Evolutionary conservation across 2,329 filamentous ascomycete species (phyloP).

Genomic region (Cytospora schulzeri): DNA sequence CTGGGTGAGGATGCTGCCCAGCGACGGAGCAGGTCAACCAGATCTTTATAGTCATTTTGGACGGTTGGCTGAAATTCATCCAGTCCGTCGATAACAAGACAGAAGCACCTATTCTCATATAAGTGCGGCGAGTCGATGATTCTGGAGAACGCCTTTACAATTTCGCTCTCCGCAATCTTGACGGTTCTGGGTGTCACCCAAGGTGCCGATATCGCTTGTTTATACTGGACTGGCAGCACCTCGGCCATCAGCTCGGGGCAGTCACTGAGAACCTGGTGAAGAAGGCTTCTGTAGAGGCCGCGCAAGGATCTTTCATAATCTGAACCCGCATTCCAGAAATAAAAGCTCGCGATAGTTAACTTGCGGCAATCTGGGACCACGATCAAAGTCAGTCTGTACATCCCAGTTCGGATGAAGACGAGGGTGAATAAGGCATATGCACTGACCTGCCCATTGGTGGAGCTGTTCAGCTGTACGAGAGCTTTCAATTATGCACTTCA

Average conservation of each 20-base stretch:
- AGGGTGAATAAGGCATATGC: neutral
- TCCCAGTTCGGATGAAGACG: too few species aligned
- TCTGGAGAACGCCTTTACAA: neutral
- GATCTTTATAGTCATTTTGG: neutral
- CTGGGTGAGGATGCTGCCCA: neutral
- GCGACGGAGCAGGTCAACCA: neutral
- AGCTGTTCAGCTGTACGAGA: neutral
- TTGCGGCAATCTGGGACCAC: neutral
- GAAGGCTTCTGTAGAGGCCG: neutral
- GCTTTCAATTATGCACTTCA: constrained; percentile 5
- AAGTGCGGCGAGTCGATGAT: neutral
- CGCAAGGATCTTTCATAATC: constrained; percentile 12
- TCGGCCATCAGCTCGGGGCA: neutral
- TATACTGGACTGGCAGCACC: neutral
- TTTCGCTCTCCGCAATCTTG: neutral
- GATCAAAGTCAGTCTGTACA: neutral
- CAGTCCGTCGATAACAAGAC: constrained; percentile 10
- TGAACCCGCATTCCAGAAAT: constrained; percentile 11
- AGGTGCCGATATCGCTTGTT: neutral
- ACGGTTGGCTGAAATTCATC: constrained; percentile 7
- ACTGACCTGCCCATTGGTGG: constrained; percentile 4
- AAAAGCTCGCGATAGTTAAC: constrained; percentile 6
- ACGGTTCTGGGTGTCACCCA: neutral
- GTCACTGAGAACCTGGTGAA: neutral
- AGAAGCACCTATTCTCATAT: neutral